Percentiles rank a stretch among this genome's conserved stretches.
Conservation (phyloP, 1,139 yeast genomes). For the Blastobotrys malaysiensis region DNA sequence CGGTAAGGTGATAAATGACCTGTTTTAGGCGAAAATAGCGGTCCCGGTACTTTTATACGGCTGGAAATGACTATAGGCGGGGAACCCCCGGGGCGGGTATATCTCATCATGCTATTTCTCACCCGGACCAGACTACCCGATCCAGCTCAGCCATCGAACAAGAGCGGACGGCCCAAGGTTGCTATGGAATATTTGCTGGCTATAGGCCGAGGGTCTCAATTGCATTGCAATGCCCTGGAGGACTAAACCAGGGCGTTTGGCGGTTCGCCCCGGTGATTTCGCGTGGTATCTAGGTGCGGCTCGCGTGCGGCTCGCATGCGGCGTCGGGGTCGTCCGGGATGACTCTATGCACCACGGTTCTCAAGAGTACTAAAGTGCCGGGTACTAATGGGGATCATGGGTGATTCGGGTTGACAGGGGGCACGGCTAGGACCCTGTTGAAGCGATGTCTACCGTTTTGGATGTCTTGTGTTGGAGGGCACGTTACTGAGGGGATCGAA, state of each 20-base stretch:
- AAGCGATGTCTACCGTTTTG: no score
- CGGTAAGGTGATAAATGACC: not conserved
- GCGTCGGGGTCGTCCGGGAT: no score
- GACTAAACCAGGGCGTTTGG: no score
- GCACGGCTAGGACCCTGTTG: not conserved
- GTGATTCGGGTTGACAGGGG: no score
- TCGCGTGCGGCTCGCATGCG: no score
- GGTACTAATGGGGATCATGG: no score
- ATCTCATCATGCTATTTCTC: not conserved
- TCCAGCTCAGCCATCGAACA: not conserved
- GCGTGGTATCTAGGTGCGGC: no score
- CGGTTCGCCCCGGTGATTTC: no score
- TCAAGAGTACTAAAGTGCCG: no score
- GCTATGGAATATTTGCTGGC: not conserved
- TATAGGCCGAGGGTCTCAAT: not conserved
- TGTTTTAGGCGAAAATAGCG: not conserved
- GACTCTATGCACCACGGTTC: no score
- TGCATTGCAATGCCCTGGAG: no score
- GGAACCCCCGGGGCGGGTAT: not conserved
- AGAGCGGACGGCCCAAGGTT: no score
- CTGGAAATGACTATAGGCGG: slow-evolving; percentile 1
- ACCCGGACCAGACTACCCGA: not conserved
- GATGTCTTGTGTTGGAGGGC: not conserved
- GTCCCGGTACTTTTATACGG: not conserved
- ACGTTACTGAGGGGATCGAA: not conserved